Conservation (phyloP, 805 yeast species). For the Scheffersomyces spartinae region DNA sequence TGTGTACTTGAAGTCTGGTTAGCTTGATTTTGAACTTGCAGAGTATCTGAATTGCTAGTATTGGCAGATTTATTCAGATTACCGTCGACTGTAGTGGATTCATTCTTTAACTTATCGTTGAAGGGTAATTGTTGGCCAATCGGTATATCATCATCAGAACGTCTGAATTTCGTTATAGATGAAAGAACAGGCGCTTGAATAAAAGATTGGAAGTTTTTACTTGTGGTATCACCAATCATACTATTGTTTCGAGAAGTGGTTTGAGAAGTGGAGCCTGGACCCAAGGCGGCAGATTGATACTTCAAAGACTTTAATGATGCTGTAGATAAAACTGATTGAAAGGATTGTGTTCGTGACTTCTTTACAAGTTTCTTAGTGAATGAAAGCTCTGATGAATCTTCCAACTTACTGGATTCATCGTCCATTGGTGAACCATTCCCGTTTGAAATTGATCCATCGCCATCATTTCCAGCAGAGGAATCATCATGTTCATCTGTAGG, state of each 20-base stretch:
- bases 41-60: slow-evolving; percentile 1
- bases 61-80: slow-evolving; percentile 1
- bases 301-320: slow-evolving; percentile 30
- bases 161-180: slow-evolving; percentile 19
- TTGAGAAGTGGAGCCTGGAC: neutral
- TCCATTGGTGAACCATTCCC: no score
- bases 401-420: no score
- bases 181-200: slow-evolving; percentile 36
- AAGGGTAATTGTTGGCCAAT: slow-evolving; percentile 34
- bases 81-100: slow-evolving; percentile 2
- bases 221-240: no score
- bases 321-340: slow-evolving; percentile 32
- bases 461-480: no score
- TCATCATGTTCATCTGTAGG: no score
- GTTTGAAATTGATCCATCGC: no score
- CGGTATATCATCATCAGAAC: slow-evolving; percentile 17
- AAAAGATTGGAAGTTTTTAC: slow-evolving; percentile 29
- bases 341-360: slow-evolving; percentile 28
- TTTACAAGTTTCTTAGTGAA: slow-evolving; percentile 29
- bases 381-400: slow-evolving; percentile 13
- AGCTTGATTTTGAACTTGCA: neutral
- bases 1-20: slow-evolving; percentile 2
- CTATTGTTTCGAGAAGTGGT: slow-evolving; percentile 2
- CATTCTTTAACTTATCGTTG: slow-evolving; percentile 4
- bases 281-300: no score